Conservation (phyloP, 495 filamentous ascomycete genomes). For the Cairneyella variabilis region DNA sequence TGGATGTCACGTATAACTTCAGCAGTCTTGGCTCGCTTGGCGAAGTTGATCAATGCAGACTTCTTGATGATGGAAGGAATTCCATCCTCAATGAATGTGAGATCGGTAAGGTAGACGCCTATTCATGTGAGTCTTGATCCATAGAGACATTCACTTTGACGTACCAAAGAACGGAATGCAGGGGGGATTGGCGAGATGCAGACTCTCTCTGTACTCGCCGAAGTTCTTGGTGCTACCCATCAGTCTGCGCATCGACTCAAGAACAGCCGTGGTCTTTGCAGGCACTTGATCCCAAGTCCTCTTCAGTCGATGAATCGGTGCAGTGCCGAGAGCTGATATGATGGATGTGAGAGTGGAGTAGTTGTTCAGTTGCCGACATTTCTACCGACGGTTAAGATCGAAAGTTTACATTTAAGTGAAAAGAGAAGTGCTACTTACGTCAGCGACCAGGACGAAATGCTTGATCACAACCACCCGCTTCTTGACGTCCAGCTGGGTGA, state of each 20-base stretch:
- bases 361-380: slow-evolving; percentile 92
- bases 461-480: slow-evolving; percentile 97
- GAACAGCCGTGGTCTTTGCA: slow-evolving; percentile 67
- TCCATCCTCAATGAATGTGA: slow-evolving; percentile 98
- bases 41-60: slow-evolving; percentile 95
- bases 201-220: slow-evolving; percentile 87
- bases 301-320: slow-evolving; percentile 88
- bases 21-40: slow-evolving; percentile 94
- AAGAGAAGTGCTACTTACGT: slow-evolving; percentile 54
- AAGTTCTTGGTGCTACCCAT: slow-evolving; percentile 99
- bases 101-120: slow-evolving; percentile 96
- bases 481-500: slow-evolving; percentile 88
- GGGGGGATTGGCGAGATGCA: slow-evolving; percentile 89
- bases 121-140: slow-evolving; percentile 19
- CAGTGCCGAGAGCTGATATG: slow-evolving; percentile 89
- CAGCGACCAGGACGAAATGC: slow-evolving; percentile 93
- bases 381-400: slow-evolving; percentile 48
- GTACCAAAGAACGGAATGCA: slow-evolving; percentile 99
- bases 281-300: slow-evolving; percentile 95
- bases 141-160: slow-evolving; percentile 28
- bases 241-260: slow-evolving; percentile 87
- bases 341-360: slow-evolving; percentile 98
- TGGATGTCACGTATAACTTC: slow-evolving; percentile 98
- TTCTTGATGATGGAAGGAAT: slow-evolving; percentile 94
- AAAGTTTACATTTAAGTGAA: slow-evolving; percentile 1